A percentile compares a stretch with the other conserved stretches of the same genome.
These are phyloP conservation scores for Hawksworthiomyces lignivorus DNA, from an alignment of 2,329 filamentous ascomycete genomes.

Conservation along the genomic window DNA sequence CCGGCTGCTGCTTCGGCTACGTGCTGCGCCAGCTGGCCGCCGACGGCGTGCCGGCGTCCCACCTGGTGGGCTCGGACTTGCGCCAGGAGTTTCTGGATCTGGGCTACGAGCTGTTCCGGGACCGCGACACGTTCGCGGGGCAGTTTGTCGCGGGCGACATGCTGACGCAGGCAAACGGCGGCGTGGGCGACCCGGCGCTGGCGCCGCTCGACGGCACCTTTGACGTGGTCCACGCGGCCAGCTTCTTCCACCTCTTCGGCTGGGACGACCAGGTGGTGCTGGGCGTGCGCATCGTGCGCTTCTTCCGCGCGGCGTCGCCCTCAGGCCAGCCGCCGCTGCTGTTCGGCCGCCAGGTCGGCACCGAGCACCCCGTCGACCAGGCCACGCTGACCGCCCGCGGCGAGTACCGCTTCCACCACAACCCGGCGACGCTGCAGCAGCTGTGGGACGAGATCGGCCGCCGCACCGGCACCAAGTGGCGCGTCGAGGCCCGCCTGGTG, in stretches of 20 bases:
- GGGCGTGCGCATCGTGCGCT: constrained; percentile 18
- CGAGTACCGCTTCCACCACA: constrained; percentile 29
- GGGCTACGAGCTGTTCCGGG: constrained; percentile 26
- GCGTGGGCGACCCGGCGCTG: constrained; percentile 11
- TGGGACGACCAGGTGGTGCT: constrained; percentile 21
- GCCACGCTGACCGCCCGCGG: constrained; percentile 12
- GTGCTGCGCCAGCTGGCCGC: constrained; percentile 33
- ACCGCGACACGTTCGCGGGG: constrained; percentile 17
- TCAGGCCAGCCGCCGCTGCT: constrained; percentile 15
- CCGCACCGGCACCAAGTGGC: constrained; percentile 20
- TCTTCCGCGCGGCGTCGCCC: constrained; percentile 16
- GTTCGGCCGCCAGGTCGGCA: constrained; percentile 22
- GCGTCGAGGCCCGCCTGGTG: constrained; percentile 4
- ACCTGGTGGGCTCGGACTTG: constrained; percentile 32
- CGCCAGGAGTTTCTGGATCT: constrained; percentile 24
- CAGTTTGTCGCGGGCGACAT: constrained; percentile 20
- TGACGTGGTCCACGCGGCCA: constrained; percentile 23
- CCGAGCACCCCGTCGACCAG: constrained; percentile 16
- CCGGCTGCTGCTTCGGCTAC: constrained; percentile 37
- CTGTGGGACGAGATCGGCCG: constrained; percentile 31
- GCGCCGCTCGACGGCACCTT: constrained; percentile 17
- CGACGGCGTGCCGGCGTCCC: constrained; percentile 30
- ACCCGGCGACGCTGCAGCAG: constrained; percentile 31
- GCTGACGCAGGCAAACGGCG: constrained; percentile 18
- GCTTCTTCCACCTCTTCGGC: constrained; percentile 26